Evolutionary conservation across 352 stramenopile genomes (phyloP), one percentile per base, ranked within the genome.

Genomic region (Globisporangium nagaii): DNA sequence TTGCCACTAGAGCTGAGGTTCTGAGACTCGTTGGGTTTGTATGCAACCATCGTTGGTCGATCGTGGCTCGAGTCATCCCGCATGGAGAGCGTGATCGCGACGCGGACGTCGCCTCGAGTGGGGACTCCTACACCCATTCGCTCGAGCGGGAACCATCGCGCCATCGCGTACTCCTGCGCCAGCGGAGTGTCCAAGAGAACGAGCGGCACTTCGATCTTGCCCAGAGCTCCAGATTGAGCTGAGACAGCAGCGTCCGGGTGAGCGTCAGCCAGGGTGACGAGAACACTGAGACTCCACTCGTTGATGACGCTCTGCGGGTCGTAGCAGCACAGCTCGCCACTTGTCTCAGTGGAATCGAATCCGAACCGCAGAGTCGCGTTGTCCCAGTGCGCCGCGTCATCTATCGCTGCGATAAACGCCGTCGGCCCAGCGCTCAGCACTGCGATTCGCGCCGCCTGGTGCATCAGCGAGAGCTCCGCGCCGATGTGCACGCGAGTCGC

Each of bases 141-240:
- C 31, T 84, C 72, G 1, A 88, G 61, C 3, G 77, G 77, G 44
- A 88, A 86, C 77, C 77, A 88, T 12, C 77, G 68, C 19, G 53
- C 79, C 48, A 88, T 70, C 0, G 66, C 62, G 47, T 76, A 83
- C 15, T 72, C 37, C 32, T 68, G 56, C 0, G 77, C 75, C 1
- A 86, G 47, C 10, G 74, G 62, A n/a, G 73, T 75, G 46, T 81
- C 72, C 6, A 88, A 52, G 19, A 86, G 45, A 13, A 59, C 66
- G 24, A 88, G 34, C 24, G 74, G 66, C 7, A 88, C 66, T 31
- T 58, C 51, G 5, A 88, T 34, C 11, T 54, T 62, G 34, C 75
- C 75, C 22, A 81, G 48, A 47, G 39, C 6, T 57, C 25, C n/a
- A n/a, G n/a, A n/a, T n/a, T n/a, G n/a, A n/a, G n/a, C n/a, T n/a